These are phyloP conservation scores for Brassica carinata DNA, from an alignment of 345 rosid species.

Conservation along the genomic window DNA sequence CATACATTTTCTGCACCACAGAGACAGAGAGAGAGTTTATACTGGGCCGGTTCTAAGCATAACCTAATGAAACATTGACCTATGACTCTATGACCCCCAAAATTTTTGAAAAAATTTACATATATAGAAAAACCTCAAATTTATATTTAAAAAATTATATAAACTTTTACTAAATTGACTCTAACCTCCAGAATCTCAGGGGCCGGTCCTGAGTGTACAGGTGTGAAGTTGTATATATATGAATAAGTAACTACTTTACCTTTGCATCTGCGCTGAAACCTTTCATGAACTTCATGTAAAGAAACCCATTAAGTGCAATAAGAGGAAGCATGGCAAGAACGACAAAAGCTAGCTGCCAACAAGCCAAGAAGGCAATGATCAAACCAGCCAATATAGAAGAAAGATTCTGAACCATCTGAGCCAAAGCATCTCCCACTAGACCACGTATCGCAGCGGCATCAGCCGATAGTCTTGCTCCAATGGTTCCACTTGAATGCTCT, in stretches of 20 bases:
- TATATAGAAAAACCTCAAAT: too few species aligned
- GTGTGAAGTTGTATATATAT: neutral
- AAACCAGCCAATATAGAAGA: slow-evolving; percentile 64
- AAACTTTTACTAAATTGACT: too few species aligned
- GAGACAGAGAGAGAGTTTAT: too few species aligned
- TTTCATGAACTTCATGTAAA: slow-evolving; percentile 64
- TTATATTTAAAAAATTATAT: too few species aligned
- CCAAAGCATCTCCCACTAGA: slow-evolving; percentile 77
- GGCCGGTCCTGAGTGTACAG: too few species aligned
- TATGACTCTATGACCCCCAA: neutral
- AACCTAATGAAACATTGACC: neutral
- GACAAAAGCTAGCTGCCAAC: slow-evolving; percentile 68
- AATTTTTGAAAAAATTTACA: neutral
- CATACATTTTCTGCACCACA: slow-evolving; percentile 74
- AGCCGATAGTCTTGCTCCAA: slow-evolving; percentile 81
- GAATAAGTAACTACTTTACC: slow-evolving; percentile 42
- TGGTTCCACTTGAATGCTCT: slow-evolving; percentile 68
- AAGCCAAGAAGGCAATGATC: slow-evolving; percentile 71
- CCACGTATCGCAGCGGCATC: slow-evolving; percentile 76
- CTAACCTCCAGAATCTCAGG: too few species aligned
- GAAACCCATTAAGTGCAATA: slow-evolving; percentile 55
- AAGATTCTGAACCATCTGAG: slow-evolving; percentile 57
- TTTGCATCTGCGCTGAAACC: slow-evolving; percentile 89
- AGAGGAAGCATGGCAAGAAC: slow-evolving; percentile 68
- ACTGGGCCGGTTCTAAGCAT: neutral